These are phyloP conservation scores for Suillus subluteus DNA, from an alignment of 768 basidiomycete genomes.

Conservation along the genomic window DNA sequence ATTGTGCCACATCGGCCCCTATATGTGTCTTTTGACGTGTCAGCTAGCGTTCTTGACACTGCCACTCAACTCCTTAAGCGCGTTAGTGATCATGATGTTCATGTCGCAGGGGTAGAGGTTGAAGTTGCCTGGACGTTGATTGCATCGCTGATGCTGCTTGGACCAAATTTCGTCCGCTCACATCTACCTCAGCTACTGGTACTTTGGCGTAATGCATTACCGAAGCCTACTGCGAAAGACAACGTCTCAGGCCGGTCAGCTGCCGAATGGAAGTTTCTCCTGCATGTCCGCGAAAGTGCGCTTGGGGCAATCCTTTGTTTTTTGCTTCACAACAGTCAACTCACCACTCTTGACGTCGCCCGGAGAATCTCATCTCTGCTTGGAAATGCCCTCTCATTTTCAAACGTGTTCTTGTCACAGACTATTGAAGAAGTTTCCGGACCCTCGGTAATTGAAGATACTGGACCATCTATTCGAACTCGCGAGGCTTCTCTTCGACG, in stretches of 20 bases:
- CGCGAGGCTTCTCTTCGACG: constrained; percentile 84
- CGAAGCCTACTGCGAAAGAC: constrained; percentile 93
- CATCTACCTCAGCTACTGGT: constrained; percentile 94
- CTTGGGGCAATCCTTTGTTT: constrained; percentile 89
- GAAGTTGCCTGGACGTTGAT: constrained; percentile 96
- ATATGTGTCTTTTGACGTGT: constrained; percentile 93
- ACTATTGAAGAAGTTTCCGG: constrained; percentile 68
- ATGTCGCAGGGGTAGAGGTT: constrained; percentile 79
- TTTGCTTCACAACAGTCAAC: constrained; percentile 74
- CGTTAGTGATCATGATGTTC: constrained; percentile 88
- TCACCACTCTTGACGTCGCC: constrained; percentile 91
- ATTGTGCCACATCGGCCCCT: constrained; percentile 86
- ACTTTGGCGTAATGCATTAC: constrained; percentile 95
- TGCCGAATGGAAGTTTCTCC: constrained; percentile 88
- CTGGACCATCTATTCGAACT: constrained; percentile 64
- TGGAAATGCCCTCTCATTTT: constrained; percentile 88
- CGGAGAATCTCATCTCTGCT: constrained; percentile 86
- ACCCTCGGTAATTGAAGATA: constrained; percentile 32
- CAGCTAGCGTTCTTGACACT: constrained; percentile 88
- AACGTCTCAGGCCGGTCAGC: constrained; percentile 62
- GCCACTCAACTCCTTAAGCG: constrained; percentile 89
- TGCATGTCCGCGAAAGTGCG: constrained; percentile 89
- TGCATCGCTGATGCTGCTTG: constrained; percentile 87
- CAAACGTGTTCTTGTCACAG: constrained; percentile 78
- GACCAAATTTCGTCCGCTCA: constrained; percentile 90